These are phyloP conservation scores for Penicillium canariense DNA, from an alignment of 495 filamentous ascomycete genomes.

Conservation along the genomic window DNA sequence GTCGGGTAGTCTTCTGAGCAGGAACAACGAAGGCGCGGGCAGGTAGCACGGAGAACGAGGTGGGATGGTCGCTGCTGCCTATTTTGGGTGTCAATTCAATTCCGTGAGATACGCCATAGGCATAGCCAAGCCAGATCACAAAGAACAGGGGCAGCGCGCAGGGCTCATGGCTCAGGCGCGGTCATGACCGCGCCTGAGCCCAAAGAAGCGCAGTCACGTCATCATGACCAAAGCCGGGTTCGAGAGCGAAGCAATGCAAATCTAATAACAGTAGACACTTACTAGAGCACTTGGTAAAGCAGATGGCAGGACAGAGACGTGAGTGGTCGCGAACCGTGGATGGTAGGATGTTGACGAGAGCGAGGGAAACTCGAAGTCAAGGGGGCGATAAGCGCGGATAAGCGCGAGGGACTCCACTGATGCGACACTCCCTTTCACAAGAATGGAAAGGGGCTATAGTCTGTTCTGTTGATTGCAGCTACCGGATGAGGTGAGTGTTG, in stretches of 20 bases:
- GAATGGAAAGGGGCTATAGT: conserved; percentile 3
- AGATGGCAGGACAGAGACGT: neutral
- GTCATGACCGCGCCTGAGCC: neutral
- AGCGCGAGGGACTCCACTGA: conserved; percentile 27
- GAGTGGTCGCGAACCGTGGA: conserved; percentile 12
- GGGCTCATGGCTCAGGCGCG: neutral
- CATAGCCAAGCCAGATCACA: neutral
- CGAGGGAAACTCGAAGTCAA: conserved; percentile 26
- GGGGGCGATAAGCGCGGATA: conserved; percentile 38
- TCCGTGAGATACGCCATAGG: neutral
- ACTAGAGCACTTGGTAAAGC: neutral
- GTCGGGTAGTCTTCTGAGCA: neutral
- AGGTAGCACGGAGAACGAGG: neutral
- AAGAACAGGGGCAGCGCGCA: neutral
- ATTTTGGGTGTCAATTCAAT: neutral
- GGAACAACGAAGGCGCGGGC: neutral
- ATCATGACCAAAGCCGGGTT: neutral
- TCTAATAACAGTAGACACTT: neutral
- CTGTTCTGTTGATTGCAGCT: neutral
- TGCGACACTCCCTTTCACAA: conserved; percentile 2
- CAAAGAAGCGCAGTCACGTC: neutral
- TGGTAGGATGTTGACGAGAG: conserved; percentile 28
- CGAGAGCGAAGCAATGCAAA: neutral
- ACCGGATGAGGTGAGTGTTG: neutral
- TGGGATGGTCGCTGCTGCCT: neutral